phyloP scores from a whole-genome alignment of 257 asterid species.

The Solanum lignicaule region DNA sequence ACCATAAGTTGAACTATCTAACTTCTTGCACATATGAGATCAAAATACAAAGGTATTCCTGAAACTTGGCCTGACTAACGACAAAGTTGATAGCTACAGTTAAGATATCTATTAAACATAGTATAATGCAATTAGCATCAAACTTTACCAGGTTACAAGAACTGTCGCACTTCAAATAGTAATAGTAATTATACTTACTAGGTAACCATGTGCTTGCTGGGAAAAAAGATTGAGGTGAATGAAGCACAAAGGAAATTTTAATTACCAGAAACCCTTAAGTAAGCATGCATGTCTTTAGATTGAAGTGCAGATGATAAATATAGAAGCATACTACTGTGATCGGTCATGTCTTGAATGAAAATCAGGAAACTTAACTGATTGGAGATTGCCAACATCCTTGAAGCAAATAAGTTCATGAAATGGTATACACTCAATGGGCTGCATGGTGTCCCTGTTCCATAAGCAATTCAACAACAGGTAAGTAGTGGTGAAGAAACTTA shows the following conservation, averaged over 20 bases:
- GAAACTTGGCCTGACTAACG: background rate
- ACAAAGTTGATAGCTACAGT: background rate
- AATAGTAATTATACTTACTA: background rate
- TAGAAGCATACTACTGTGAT: background rate
- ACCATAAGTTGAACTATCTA: too few species aligned
- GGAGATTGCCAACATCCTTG: constrained; percentile 62
- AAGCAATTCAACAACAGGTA: constrained; percentile 4
- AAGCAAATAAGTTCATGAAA: constrained; percentile 59
- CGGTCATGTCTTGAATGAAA: background rate
- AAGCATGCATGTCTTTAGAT: background rate
- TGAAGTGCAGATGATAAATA: background rate
- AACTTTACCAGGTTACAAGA: background rate
- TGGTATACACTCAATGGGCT: constrained; percentile 56
- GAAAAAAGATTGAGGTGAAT: background rate
- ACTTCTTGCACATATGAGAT: too few species aligned
- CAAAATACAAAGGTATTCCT: too few species aligned
- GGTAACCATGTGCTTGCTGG: background rate
- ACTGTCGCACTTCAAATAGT: background rate
- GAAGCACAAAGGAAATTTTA: background rate
- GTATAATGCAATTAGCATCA: background rate
- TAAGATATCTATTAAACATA: background rate
- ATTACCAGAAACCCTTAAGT: background rate
- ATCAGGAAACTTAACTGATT: constrained; percentile 48
- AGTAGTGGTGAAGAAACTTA: background rate
- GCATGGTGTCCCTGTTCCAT: constrained; percentile 54